Conservation (phyloP, 768 basidiomycete species). For the Podaxis sp. region DNA sequence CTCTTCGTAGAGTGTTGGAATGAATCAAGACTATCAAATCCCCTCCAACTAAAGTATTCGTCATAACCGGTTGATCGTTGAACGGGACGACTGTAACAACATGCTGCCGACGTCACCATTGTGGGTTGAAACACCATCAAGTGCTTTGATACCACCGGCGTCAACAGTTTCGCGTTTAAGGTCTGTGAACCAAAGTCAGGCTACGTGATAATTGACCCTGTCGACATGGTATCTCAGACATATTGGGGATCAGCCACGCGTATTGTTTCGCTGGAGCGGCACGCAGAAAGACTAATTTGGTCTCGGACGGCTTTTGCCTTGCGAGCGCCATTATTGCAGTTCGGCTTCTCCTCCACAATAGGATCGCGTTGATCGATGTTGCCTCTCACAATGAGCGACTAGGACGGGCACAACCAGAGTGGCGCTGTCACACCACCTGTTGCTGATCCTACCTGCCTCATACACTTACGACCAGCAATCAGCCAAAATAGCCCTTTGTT, state of each 20-base stretch:
- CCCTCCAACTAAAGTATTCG: background rate
- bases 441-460: background rate
- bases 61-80: background rate
- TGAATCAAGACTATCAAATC: background rate
- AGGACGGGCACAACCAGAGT: background rate
- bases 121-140: background rate
- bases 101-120: background rate
- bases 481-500: background rate
- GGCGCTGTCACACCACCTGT: background rate
- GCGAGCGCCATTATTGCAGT: too few relatives aligned
- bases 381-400: background rate
- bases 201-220: background rate
- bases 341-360: too few relatives aligned
- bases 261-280: too few relatives aligned
- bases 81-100: background rate
- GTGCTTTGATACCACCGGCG: background rate
- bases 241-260: background rate
- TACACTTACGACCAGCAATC: conserved; percentile 7
- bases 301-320: too few relatives aligned
- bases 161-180: background rate
- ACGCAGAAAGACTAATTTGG: too few relatives aligned
- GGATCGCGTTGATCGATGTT: too few relatives aligned
- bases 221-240: background rate
- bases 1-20: too few relatives aligned
- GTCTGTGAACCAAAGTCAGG: background rate